phyloP scores from a whole-genome alignment of 2,329 filamentous ascomycete genomes.

The Cercospora beticola region DNA sequence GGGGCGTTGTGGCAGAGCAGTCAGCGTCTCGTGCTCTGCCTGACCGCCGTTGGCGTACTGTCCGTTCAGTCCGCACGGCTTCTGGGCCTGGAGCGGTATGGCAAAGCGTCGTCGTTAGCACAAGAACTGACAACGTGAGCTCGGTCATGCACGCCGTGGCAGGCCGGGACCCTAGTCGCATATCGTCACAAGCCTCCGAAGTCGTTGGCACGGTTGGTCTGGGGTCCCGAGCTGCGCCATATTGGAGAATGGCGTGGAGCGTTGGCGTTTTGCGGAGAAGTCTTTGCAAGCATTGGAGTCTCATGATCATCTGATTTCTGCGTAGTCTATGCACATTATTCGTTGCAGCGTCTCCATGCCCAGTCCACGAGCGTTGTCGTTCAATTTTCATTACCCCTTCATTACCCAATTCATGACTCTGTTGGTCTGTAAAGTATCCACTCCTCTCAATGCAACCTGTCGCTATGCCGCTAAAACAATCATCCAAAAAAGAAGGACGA shows the following conservation, averaged over 20 bases:
- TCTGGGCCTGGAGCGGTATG: background rate
- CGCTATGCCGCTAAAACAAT: constrained; percentile 20
- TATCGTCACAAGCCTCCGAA: background rate
- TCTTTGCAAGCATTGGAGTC: constrained; percentile 13
- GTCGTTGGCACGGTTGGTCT: background rate
- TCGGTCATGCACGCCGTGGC: background rate
- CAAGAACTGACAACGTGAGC: background rate
- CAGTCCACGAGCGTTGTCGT: constrained; percentile 5
- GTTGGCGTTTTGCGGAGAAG: constrained; percentile 11
- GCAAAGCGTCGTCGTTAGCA: background rate
- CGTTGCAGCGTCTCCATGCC: constrained; percentile 1
- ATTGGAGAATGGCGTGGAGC: constrained; percentile 5
- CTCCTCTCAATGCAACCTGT: constrained; percentile 3
- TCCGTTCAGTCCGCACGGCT: background rate
- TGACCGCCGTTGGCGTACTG: background rate
- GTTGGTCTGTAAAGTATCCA: constrained; percentile 19
- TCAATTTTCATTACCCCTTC: background rate
- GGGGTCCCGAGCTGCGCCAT: constrained; percentile 7
- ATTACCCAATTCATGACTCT: constrained; percentile 14
- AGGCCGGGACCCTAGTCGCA: background rate
- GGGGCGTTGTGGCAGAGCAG: background rate
- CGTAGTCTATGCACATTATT: constrained; percentile 8
- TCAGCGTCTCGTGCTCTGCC: background rate
- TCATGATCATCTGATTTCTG: constrained; percentile 8
- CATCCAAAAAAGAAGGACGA: constrained; percentile 1